These are phyloP conservation scores for Neonothopanus nambi DNA, from an alignment of 1,284 basidiomycete species.

Conservation along the genomic window DNA sequence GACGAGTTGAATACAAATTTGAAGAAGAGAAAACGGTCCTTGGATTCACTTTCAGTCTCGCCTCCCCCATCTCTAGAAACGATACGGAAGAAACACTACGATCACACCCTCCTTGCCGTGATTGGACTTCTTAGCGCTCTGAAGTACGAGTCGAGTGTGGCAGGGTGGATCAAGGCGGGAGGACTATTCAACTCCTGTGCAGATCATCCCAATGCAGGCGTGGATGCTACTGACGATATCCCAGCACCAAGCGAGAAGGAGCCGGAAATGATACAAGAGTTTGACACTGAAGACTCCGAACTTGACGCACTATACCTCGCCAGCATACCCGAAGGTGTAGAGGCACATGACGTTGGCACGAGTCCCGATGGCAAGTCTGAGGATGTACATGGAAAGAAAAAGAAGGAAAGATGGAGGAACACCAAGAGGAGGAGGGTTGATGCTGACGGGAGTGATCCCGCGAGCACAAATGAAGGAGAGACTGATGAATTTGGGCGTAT, in stretches of 20 bases:
- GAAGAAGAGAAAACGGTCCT: too few relatives aligned
- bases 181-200: slow-evolving; percentile 46
- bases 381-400: neutral
- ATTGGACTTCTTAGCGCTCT: slow-evolving; percentile 68
- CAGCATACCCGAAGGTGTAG: slow-evolving; percentile 4
- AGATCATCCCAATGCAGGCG: too few relatives aligned
- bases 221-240: too few relatives aligned
- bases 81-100: slow-evolving; percentile 35
- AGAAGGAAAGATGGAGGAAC: slow-evolving; percentile 4
- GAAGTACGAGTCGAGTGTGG: slow-evolving; percentile 62
- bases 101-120: slow-evolving; percentile 67
- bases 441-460: neutral
- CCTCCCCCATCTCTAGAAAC: too few relatives aligned
- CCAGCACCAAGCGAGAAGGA: too few relatives aligned
- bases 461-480: neutral
- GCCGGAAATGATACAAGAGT: too few relatives aligned
- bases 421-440: neutral
- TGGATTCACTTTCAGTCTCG: too few relatives aligned
- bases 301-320: slow-evolving; percentile 23
- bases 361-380: neutral
- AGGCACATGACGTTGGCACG: neutral
- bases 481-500: neutral
- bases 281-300: slow-evolving; percentile 27
- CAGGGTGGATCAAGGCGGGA: slow-evolving; percentile 64
- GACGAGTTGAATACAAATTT: too few relatives aligned